Percentiles rank a stretch among this genome's conserved stretches.
Conservation (phyloP, 495 filamentous ascomycete genomes). For the Pyronema omphalodes region DNA sequence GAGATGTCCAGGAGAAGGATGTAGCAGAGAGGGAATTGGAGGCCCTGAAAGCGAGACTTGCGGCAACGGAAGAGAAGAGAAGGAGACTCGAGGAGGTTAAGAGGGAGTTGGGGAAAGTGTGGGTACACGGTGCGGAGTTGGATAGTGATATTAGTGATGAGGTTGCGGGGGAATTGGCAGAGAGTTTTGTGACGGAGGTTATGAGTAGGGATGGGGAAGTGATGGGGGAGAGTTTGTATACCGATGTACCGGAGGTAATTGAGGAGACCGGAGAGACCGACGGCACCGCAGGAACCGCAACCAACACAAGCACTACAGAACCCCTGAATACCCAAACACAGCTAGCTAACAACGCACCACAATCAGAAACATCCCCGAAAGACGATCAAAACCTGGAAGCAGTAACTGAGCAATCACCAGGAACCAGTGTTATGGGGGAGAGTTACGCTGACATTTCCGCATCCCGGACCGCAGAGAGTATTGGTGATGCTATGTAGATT, state of each 20-base stretch:
- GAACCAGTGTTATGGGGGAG: constrained; percentile 1
- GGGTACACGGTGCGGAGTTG: constrained; percentile 26
- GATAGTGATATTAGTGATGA: constrained; percentile 19
- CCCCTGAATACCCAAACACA: not conserved
- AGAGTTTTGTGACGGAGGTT: constrained; percentile 3
- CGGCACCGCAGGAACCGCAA: too few relatives aligned
- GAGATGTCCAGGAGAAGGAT: constrained; percentile 64
- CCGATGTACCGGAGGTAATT: not conserved
- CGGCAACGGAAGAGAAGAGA: constrained; percentile 72
- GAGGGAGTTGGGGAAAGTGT: constrained; percentile 43
- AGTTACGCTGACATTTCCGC: not conserved
- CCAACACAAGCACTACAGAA: not conserved
- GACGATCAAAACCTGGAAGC: not conserved
- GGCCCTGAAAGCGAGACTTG: constrained; percentile 59
- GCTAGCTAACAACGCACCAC: too few relatives aligned
- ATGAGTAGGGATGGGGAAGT: constrained; percentile 2
- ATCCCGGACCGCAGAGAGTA: not conserved
- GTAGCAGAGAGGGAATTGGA: constrained; percentile 76
- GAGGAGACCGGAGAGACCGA: not conserved
- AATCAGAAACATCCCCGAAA: not conserved
- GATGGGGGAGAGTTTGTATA: not conserved
- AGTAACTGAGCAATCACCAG: not conserved
- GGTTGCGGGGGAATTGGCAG: constrained; percentile 4
- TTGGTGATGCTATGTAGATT: too few relatives aligned
- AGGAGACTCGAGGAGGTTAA: constrained; percentile 59